phyloP scores from a whole-genome alignment of 495 filamentous ascomycete species.

The Hypoxylon trugodes region DNA sequence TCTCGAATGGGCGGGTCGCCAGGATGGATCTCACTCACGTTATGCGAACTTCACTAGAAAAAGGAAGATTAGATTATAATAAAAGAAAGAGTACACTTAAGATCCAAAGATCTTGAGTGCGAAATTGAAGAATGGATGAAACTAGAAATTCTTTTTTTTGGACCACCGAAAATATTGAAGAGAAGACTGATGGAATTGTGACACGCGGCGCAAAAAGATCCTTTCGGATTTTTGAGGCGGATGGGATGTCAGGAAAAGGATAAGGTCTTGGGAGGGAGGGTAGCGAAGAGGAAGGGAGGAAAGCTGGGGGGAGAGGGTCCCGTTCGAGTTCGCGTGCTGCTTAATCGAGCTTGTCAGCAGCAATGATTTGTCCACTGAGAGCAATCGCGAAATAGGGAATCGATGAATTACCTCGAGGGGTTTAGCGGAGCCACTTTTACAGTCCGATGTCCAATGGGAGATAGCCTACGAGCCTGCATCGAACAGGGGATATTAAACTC shows the following conservation, averaged over 20 bases:
- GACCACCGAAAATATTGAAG: slow-evolving; percentile 17
- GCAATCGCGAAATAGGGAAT: slow-evolving; percentile 39
- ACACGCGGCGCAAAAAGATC: slow-evolving; percentile 43
- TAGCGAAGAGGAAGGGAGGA: slow-evolving; percentile 20
- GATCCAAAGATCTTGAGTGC: slow-evolving; percentile 1
- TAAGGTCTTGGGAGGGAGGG: slow-evolving; percentile 18
- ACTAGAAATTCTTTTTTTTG: slow-evolving; percentile 9
- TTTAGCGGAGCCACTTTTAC: slow-evolving; percentile 16
- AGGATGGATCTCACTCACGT: slow-evolving; percentile 47
- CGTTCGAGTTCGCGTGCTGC: slow-evolving; percentile 33
- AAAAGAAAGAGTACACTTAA: slow-evolving; percentile 4
- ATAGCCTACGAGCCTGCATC: neutral
- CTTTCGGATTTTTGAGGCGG: slow-evolving; percentile 30
- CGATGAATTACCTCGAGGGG: slow-evolving; percentile 33
- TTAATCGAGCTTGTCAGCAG: slow-evolving; percentile 29
- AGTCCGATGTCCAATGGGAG: slow-evolving; percentile 19
- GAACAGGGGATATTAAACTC: slow-evolving; percentile 15
- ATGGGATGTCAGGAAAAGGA: slow-evolving; percentile 33
- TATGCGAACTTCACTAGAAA: slow-evolving; percentile 27
- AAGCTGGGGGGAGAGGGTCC: slow-evolving; percentile 32
- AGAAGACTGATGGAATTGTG: slow-evolving; percentile 31
- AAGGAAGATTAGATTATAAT: slow-evolving; percentile 11
- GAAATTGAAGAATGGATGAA: slow-evolving; percentile 21
- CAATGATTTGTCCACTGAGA: slow-evolving; percentile 20
- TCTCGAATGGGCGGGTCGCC: slow-evolving; percentile 40